phyloP scores from a whole-genome alignment of 176 grass and related monocot genomes.

The Aegilops bicornis region DNA sequence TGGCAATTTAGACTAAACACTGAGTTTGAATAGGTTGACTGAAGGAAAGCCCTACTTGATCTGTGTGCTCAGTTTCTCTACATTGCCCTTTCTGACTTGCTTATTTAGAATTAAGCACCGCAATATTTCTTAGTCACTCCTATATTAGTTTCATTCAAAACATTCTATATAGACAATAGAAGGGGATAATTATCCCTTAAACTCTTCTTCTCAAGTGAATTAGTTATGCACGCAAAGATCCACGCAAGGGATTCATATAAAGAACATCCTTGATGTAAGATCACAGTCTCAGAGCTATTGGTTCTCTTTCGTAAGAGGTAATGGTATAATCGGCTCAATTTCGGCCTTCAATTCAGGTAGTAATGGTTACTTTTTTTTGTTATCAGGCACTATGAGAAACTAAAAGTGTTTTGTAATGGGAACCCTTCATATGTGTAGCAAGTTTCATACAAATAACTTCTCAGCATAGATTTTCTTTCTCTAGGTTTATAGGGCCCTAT shows the following conservation, averaged over 20 bases:
- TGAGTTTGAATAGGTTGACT: conserved; percentile 3
- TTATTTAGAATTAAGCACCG: neutral
- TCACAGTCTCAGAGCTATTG: neutral
- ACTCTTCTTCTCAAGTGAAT: neutral
- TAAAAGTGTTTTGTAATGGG: neutral
- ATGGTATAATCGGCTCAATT: neutral
- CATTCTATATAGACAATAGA: neutral
- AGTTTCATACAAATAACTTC: neutral
- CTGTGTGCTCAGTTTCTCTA: neutral
- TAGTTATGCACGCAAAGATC: neutral
- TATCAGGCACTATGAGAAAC: neutral
- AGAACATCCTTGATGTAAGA: neutral
- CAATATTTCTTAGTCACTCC: neutral
- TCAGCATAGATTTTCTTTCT: neutral
- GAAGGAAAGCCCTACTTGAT: neutral
- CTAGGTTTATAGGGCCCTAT: neutral
- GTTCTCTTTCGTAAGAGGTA: neutral
- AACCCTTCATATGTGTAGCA: neutral
- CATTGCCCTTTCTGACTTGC: neutral
- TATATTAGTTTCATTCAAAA: neutral
- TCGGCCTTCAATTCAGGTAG: neutral
- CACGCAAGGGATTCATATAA: neutral
- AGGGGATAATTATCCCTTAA: neutral
- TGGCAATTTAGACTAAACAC: neutral
- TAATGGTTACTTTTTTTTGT: neutral